Base-by-base conservation (phyloP, 2,329 filamentous ascomycete genomes). In the Pseudogymnoascus sp. region DNA sequence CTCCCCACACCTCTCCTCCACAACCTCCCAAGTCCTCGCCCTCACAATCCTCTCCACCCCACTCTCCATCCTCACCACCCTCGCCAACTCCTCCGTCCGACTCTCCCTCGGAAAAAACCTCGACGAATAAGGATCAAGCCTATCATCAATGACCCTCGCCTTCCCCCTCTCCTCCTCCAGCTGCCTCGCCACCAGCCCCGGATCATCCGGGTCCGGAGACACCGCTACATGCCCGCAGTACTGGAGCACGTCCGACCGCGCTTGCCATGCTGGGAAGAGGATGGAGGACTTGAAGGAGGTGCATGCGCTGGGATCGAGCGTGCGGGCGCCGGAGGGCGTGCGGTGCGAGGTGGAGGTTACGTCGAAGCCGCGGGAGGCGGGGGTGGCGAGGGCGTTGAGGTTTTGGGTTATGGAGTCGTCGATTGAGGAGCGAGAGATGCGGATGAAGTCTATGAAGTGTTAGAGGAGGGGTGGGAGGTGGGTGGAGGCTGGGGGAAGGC, bases 391-490 rank as follows among this genome's bases (percentile, higher is more conserved):
- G 1, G 91, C 91, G 78, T 97, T 97, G 66, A 99, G 85, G 71
- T 96, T 93, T 72, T 96, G 93, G 0, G 87, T 86, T 72, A 99
- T 97, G 50, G 90, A 91, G 76, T 99, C 95, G 77, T 99, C 95
- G 71, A 97, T 88, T 59, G 89, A 85, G 61, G 85, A 82, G 67
- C 95, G 87, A 8, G 93, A 97, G 68, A 95, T 76, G 40, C 92
- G 89, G 21, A 99, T 83, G 75, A 99, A 99, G 75, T 96, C 95
- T 96, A 34, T 37, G 2, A 56, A 38, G 4, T 62, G 60, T 42
- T 62, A 50, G 46, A 16, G 7, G 38, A 46, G 10, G 14, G 34
- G 14, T 53, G 37, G 6, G 11, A 36, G 18, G 31, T 3, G 25
- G 31, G 63, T 36, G n/a, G 18, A 8, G 23, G 59, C 37, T 34